These are phyloP conservation scores for Elsinoe ampelina DNA, from an alignment of 2,329 filamentous ascomycete species.

Conservation along the genomic window DNA sequence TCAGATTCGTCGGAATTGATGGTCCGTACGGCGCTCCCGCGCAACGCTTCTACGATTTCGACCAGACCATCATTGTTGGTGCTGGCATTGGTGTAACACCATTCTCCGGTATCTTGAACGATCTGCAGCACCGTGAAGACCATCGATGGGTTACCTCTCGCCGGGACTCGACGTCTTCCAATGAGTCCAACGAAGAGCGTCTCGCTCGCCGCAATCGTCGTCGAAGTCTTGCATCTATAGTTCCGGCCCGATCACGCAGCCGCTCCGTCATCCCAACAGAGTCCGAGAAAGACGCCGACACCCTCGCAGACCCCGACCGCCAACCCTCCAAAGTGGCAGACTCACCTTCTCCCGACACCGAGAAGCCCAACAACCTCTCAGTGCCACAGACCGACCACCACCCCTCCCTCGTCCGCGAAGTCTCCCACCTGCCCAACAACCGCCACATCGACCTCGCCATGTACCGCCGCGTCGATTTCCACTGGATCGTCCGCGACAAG, in stretches of 20 bases:
- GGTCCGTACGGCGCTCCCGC: slow-evolving; percentile 51
- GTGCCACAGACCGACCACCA: neutral
- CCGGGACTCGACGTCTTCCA: neutral
- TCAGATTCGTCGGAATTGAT: slow-evolving; percentile 42
- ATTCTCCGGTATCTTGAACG: slow-evolving; percentile 48
- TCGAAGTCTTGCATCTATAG: neutral
- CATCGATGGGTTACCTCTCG: slow-evolving; percentile 2
- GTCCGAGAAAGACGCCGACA: neutral
- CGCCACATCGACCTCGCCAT: slow-evolving; percentile 16
- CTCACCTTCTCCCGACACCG: neutral
- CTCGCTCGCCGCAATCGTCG: neutral
- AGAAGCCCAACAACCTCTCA: neutral
- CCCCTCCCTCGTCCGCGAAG: neutral
- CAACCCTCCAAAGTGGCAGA: neutral
- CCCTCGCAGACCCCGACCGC: neutral
- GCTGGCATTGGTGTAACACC: slow-evolving; percentile 51
- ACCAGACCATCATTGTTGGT: slow-evolving; percentile 47
- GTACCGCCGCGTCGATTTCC: slow-evolving; percentile 45
- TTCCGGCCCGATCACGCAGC: neutral
- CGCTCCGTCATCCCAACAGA: neutral
- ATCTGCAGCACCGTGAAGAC: slow-evolving; percentile 36
- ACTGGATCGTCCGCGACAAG: slow-evolving; percentile 51
- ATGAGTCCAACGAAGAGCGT: slow-evolving; percentile 3
- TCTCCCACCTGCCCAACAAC: slow-evolving; percentile 23
- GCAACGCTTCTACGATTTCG: slow-evolving; percentile 50